Evolutionary conservation across 225 moss, liverwort and hornwort species (phyloP).

Genomic region (Pseudisothecium myosuroides): DNA sequence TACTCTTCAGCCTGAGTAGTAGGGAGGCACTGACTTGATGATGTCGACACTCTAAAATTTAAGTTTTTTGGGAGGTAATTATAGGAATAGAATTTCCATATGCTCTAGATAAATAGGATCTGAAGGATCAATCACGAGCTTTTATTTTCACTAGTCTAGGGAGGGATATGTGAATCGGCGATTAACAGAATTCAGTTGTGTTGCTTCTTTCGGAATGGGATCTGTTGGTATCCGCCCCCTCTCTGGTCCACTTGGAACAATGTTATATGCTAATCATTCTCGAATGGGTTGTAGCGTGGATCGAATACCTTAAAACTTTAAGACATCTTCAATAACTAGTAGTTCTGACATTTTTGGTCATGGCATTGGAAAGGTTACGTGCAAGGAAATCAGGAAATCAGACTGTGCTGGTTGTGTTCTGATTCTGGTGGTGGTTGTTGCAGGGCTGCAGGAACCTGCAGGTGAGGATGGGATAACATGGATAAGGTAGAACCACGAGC

Average conservation of each 20-base stretch:
- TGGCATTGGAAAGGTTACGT: neutral
- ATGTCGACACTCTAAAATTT: neutral
- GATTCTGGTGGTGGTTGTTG: neutral
- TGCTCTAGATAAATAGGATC: neutral
- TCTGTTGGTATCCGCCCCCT: neutral
- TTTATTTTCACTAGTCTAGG: neutral
- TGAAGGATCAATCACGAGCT: neutral
- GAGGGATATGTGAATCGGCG: neutral
- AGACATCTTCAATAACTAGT: neutral
- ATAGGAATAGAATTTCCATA: neutral
- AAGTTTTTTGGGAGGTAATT: neutral
- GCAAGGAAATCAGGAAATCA: neutral
- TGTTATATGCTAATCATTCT: neutral
- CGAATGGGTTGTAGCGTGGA: neutral
- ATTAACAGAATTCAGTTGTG: neutral
- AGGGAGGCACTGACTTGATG: neutral
- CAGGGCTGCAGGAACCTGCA: conserved; percentile 14
- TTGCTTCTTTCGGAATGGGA: neutral
- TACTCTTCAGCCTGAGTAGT: neutral
- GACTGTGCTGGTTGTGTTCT: neutral
- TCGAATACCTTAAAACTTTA: neutral
- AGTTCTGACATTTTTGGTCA: neutral
- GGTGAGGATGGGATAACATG: conserved; percentile 47
- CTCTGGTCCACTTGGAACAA: neutral
- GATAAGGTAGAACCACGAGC: conserved; percentile 29